A percentile compares a stretch with the other conserved stretches of the same genome.
These are phyloP conservation scores for Raffaelea ambrosiae DNA, from an alignment of 2,329 filamentous ascomycete genomes.

Conservation along the genomic window DNA sequence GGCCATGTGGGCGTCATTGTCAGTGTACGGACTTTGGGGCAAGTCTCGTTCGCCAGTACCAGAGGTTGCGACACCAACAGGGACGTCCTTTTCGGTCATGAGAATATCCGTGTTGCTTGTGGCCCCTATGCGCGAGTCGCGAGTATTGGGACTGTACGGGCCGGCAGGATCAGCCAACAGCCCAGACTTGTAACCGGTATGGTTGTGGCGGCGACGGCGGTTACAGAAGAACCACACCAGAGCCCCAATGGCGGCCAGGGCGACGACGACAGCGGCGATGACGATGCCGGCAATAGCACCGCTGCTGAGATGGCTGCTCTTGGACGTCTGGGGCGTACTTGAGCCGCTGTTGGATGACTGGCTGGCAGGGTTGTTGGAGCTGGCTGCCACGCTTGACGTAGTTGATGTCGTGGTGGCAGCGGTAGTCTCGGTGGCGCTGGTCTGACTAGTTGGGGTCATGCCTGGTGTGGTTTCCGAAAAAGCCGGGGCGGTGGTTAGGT, in stretches of 20 bases:
- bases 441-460: no score
- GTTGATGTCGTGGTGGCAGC: background rate
- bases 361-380: background rate
- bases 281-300: slow-evolving; percentile 41
- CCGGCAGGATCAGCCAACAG: slow-evolving; percentile 13
- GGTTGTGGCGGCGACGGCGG: slow-evolving; percentile 27
- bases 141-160: slow-evolving; percentile 17
- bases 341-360: background rate
- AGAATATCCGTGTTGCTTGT: slow-evolving; percentile 26
- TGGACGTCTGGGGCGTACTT: no score
- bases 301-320: slow-evolving; percentile 21
- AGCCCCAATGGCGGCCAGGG: slow-evolving; percentile 28
- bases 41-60: slow-evolving; percentile 23
- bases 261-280: slow-evolving; percentile 28
- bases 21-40: slow-evolving; percentile 34
- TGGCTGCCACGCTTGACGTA: no score
- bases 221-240: slow-evolving; percentile 33
- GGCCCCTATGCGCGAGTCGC: background rate
- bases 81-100: slow-evolving; percentile 36
- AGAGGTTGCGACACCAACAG: slow-evolving; percentile 16
- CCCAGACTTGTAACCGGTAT: slow-evolving; percentile 9
- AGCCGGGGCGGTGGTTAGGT: no score
- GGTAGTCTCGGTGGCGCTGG: background rate
- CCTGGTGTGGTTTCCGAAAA: no score
- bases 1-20: slow-evolving; percentile 23